phyloP scores from a whole-genome alignment of 2,329 filamentous ascomycete genomes.

The Scedosporium boydii region DNA sequence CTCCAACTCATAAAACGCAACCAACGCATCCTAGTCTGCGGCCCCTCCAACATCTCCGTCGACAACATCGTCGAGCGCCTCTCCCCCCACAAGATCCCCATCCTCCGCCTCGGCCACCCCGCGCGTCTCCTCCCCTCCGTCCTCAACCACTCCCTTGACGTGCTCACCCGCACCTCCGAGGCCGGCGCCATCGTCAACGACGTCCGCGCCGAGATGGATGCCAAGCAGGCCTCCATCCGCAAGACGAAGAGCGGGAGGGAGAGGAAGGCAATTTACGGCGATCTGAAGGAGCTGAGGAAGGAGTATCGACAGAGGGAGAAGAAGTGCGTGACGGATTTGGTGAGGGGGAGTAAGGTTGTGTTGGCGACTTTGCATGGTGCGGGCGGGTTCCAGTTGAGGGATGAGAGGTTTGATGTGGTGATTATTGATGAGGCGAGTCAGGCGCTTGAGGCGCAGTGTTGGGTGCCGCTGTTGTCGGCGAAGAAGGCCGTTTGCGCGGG shows the following conservation, averaged over 20 bases:
- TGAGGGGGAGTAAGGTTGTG: conserved; percentile 74
- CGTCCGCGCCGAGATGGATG: conserved; percentile 85
- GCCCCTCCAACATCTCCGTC: conserved; percentile 92
- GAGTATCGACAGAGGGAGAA: conserved; percentile 82
- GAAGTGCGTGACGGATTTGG: conserved; percentile 66
- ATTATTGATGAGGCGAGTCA: conserved; percentile 96
- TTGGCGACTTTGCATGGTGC: conserved; percentile 88
- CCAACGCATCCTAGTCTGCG: conserved; percentile 79
- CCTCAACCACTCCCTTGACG: conserved; percentile 79
- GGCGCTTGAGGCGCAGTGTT: conserved; percentile 91
- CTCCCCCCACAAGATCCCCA: conserved; percentile 72
- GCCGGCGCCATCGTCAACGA: conserved; percentile 84
- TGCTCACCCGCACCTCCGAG: conserved; percentile 82
- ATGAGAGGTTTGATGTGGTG: conserved; percentile 81
- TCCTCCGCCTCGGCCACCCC: conserved; percentile 86
- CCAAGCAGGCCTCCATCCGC: conserved; percentile 77
- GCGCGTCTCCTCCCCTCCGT: conserved; percentile 84
- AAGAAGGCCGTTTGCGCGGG: conserved; percentile 84
- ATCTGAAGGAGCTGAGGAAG: conserved; percentile 75
- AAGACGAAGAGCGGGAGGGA: conserved; percentile 79
- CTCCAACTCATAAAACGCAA: conserved; percentile 72
- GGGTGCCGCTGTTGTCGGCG: conserved; percentile 77
- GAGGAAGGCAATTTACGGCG: conserved; percentile 69
- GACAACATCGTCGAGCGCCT: conserved; percentile 97
- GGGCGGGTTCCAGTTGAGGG: conserved; percentile 71